Percentiles rank a stretch among this genome's conserved stretches.
Evolutionary conservation across 495 filamentous ascomycete genomes (phyloP).

Genomic region (Glarea lozoyensis): DNA sequence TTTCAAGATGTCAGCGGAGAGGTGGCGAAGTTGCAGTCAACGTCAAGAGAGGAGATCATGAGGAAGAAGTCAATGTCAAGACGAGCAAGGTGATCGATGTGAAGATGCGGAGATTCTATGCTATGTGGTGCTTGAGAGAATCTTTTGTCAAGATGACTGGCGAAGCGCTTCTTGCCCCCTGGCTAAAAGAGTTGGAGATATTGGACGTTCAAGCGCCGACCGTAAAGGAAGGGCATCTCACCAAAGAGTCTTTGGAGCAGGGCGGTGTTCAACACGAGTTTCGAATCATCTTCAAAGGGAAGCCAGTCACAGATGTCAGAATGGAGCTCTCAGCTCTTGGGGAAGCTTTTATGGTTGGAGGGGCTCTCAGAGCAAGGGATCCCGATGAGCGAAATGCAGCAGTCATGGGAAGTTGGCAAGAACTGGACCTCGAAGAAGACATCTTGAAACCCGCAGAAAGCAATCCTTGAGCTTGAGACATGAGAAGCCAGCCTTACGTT

Average conservation of each 20-base stretch:
- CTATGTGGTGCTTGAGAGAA: slow-evolving; percentile 83
- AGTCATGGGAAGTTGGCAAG: slow-evolving; percentile 9
- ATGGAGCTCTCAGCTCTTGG: slow-evolving; percentile 55
- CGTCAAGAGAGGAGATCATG: background rate
- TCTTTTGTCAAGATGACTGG: slow-evolving; percentile 92
- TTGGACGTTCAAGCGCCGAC: slow-evolving; percentile 49
- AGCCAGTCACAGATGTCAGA: slow-evolving; percentile 40
- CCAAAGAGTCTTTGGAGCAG: slow-evolving; percentile 48
- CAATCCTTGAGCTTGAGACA: background rate
- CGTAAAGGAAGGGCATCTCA: slow-evolving; percentile 47
- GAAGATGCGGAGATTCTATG: slow-evolving; percentile 71
- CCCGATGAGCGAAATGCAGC: background rate
- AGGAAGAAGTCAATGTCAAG: slow-evolving; percentile 28
- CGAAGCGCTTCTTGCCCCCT: slow-evolving; percentile 73
- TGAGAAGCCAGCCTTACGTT: too few species aligned
- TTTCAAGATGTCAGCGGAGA: slow-evolving; percentile 16
- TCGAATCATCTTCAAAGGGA: slow-evolving; percentile 40
- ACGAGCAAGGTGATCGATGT: slow-evolving; percentile 36
- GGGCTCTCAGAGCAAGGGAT: slow-evolving; percentile 27
- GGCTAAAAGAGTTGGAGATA: slow-evolving; percentile 65
- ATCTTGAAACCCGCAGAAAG: slow-evolving; percentile 11
- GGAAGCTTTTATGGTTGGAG: slow-evolving; percentile 52
- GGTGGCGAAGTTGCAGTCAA: slow-evolving; percentile 6
- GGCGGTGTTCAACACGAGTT: slow-evolving; percentile 43
- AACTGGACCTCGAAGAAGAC: slow-evolving; percentile 14